Conservation (phyloP, 139 green algal species). For the Tetraselmis chui region DNA sequence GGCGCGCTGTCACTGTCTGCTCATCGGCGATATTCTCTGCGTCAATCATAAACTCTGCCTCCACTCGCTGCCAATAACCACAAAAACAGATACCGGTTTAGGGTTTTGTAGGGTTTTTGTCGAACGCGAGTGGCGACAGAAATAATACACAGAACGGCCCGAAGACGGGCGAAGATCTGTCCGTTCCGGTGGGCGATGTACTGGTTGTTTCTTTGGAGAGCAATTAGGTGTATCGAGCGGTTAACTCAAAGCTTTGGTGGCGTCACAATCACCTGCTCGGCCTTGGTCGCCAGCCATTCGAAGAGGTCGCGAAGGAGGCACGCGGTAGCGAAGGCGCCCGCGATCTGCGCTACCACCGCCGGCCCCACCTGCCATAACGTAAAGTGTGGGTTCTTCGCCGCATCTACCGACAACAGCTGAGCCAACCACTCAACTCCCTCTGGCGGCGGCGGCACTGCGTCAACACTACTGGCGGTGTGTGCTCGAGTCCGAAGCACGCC, state of each 20-base stretch:
- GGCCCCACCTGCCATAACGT: background rate
- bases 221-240: no score
- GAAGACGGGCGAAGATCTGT: no score
- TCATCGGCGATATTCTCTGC: background rate
- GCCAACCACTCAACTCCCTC: background rate
- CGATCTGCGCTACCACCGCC: background rate
- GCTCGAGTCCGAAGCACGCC: no score
- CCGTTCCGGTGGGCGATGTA: no score
- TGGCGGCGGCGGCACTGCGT: no score
- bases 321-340: background rate
- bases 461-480: no score
- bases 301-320: background rate
- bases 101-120: no score
- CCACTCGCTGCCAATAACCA: background rate
- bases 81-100: no score
- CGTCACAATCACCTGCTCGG: background rate
- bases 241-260: no score
- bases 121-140: no score
- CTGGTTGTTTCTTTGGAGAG: no score
- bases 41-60: background rate
- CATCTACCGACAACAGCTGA: background rate
- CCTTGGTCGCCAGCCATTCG: background rate
- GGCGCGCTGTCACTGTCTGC: background rate
- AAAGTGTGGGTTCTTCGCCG: background rate
- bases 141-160: no score